Evolutionary conservation across 192 early-diverging fungal genomes (phyloP).

Genomic region (Backusella tarrabulga): DNA sequence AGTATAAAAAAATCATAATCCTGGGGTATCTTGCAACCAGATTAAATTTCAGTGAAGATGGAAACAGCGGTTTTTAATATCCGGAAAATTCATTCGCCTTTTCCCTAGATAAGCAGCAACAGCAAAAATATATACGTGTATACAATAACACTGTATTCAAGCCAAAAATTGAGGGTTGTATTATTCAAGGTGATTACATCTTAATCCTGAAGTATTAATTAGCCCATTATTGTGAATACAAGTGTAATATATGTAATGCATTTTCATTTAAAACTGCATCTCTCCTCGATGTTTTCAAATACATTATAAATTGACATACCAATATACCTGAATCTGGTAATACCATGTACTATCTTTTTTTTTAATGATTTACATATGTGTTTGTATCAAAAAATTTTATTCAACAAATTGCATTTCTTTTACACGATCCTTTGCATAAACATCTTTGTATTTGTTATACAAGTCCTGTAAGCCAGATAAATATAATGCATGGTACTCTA

Average conservation of each 20-base stretch:
- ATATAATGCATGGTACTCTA: conserved; percentile 53
- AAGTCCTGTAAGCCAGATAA: conserved; percentile 57
- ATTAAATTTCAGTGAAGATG: not conserved
- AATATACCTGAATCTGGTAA: too few relatives aligned
- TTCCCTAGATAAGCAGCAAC: not conserved
- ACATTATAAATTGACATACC: not conserved
- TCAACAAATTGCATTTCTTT: conserved; percentile 65
- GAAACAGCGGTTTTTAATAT: not conserved
- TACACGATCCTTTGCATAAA: conserved; percentile 61
- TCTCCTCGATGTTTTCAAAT: not conserved
- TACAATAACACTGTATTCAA: not conserved
- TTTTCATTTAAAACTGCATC: not conserved
- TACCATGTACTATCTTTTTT: too few relatives aligned
- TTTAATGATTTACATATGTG: not conserved
- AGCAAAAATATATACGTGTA: not conserved
- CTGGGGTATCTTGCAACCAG: not conserved
- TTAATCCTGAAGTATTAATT: not conserved
- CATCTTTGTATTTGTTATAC: conserved; percentile 71
- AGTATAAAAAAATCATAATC: too few relatives aligned
- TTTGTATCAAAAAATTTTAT: conserved; percentile 30
- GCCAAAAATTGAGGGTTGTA: not conserved
- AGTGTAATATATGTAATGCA: not conserved
- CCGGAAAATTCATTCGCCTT: not conserved
- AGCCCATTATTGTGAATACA: not conserved
- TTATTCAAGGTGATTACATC: too few relatives aligned